Evolutionary conservation across 441 rosid species (phyloP), one percentile per base, ranked within the genome.

Genomic region (Bocquillonia castaneifolia): DNA sequence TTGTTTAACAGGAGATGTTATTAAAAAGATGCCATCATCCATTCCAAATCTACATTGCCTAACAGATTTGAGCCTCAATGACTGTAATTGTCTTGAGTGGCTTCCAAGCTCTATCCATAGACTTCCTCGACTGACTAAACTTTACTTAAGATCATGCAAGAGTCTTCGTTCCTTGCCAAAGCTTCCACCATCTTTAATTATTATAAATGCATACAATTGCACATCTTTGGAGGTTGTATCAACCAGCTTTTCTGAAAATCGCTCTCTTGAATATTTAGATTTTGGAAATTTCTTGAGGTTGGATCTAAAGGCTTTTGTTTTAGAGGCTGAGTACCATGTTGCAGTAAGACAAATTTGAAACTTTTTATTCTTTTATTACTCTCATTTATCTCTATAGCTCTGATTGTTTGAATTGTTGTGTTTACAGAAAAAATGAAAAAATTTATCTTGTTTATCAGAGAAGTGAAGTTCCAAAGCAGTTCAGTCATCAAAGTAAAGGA

Each of bases 381-480:
- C n/a, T n/a, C n/a, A n/a, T n/a, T n/a, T n/a, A n/a, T n/a, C n/a
- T n/a, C n/a, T n/a, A n/a, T n/a, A n/a, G n/a, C n/a, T n/a, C n/a
- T n/a, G n/a, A n/a, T n/a, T n/a, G n/a, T 6, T 37, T 18, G 20
- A 64, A 39, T 18, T 12, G 2, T n/a, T 37, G 34, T 42, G n/a
- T 7, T 28, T 0, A 20, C n/a, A 12, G 18, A 55, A 15, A 26
- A n/a, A 20, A 29, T 67, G 2, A 5, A 50, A n/a, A n/a, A n/a
- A n/a, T n/a, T n/a, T n/a, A n/a, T n/a, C n/a, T n/a, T n/a, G n/a
- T n/a, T 12, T 29, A 57, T 44, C 71, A 63, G 57, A 64, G 71
- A 47, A 67, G 32, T 42, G 22, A 57, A 4, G 40, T 62, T 28
- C 68, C 42, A 4, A 54, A 61, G 53, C 63, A 52, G 60, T n/a